phyloP scores from a whole-genome alignment of 2,329 filamentous ascomycete species.

The Ophiosphaerella narmari region DNA sequence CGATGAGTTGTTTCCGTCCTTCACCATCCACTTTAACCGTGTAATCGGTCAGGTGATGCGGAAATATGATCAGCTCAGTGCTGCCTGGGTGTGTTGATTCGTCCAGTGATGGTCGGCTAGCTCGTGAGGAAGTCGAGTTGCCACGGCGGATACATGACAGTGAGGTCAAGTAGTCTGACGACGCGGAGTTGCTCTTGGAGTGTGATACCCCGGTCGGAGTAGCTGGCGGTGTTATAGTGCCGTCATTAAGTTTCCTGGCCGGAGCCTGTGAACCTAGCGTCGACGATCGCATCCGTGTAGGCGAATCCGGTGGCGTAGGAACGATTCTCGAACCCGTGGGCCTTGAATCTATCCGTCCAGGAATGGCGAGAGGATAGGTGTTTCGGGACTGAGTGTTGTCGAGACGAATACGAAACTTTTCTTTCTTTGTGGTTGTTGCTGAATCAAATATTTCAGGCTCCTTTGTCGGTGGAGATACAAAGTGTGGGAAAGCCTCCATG shows the following conservation, averaged over 20 bases:
- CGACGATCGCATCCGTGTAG: slow-evolving; percentile 18
- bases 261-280: slow-evolving; percentile 20
- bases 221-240: slow-evolving; percentile 32
- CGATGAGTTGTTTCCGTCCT: slow-evolving; percentile 34
- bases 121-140: slow-evolving; percentile 23
- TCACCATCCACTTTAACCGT: slow-evolving; percentile 26
- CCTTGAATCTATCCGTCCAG: slow-evolving; percentile 3
- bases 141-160: slow-evolving; percentile 25
- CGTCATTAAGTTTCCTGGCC: slow-evolving; percentile 19
- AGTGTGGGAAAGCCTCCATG: slow-evolving; percentile 18
- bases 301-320: slow-evolving; percentile 35
- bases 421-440: slow-evolving; percentile 6
- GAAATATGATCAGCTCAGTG: slow-evolving; percentile 30
- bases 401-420: slow-evolving; percentile 18
- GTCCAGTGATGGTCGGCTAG: slow-evolving; percentile 17
- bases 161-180: slow-evolving; percentile 21
- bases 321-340: slow-evolving; percentile 10
- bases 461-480: slow-evolving; percentile 8
- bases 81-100: slow-evolving; percentile 23
- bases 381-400: slow-evolving; percentile 9
- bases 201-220: slow-evolving; percentile 33
- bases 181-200: slow-evolving; percentile 23
- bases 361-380: slow-evolving; percentile 10
- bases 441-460: slow-evolving; percentile 1
- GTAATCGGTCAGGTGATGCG: slow-evolving; percentile 32